phyloP scores from a whole-genome alignment of 1,139 yeast genomes.

The Kodamaea sp. region DNA sequence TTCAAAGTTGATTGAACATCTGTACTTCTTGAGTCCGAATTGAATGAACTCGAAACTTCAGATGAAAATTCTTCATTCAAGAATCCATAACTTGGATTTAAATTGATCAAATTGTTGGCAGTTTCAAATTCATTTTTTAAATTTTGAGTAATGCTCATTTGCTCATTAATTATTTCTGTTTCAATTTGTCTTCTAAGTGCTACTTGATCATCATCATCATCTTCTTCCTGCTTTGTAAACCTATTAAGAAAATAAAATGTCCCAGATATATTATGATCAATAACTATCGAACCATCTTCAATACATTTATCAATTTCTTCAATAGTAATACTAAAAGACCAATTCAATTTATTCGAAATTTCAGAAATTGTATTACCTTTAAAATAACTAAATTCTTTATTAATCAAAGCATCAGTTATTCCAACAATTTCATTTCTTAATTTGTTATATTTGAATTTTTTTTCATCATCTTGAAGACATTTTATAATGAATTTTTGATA shows the following conservation, averaged over 20 bases:
- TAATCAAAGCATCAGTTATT: constrained; percentile 23
- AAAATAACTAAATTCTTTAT: constrained; percentile 23
- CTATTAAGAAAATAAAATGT: constrained; percentile 41
- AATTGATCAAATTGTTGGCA: constrained; percentile 17
- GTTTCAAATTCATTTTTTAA: constrained; percentile 13
- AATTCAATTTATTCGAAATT: constrained; percentile 38
- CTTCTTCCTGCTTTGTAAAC: constrained; percentile 14
- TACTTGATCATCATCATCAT: constrained; percentile 10
- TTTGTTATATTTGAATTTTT: constrained; percentile 24
- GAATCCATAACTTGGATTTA: constrained; percentile 18
- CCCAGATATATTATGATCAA: constrained; percentile 67
- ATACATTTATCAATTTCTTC: constrained; percentile 68
- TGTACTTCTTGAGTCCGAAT: background rate
- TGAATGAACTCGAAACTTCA: too few species aligned
- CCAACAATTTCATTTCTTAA: constrained; percentile 20
- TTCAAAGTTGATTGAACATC: constrained; percentile 3
- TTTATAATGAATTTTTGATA: constrained; percentile 25
- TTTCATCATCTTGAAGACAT: constrained; percentile 24
- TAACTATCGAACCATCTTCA: constrained; percentile 51
- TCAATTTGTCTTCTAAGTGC: constrained; percentile 13
- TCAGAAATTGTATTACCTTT: constrained; percentile 38
- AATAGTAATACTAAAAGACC: constrained; percentile 67
- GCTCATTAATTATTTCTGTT: constrained; percentile 20
- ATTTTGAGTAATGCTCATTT: constrained; percentile 15
- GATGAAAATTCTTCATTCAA: constrained; percentile 6